A percentile compares a stretch with the other conserved stretches of the same genome.
Evolutionary conservation across 1,284 basidiomycete species (phyloP).

Genomic region (Inonotus obliquus): DNA sequence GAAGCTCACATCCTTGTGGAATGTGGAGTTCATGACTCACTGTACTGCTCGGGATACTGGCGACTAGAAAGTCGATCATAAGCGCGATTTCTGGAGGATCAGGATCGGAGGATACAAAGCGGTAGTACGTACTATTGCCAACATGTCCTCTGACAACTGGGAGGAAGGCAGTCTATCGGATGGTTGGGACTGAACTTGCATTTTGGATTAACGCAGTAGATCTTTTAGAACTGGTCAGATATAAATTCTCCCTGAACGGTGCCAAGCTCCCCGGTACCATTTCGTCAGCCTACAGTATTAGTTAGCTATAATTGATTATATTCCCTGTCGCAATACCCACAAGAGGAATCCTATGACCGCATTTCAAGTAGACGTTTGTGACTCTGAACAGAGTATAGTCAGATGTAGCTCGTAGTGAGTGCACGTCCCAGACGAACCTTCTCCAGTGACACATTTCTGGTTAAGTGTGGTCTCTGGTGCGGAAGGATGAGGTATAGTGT

Average conservation of each 20-base stretch:
- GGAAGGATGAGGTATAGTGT: background rate
- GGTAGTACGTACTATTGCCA: conserved; percentile 67
- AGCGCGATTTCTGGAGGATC: no score
- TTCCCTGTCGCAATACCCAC: conserved; percentile 34
- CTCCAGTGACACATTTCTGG: conserved; percentile 52
- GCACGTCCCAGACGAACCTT: conserved; percentile 38
- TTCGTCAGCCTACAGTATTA: conserved; percentile 45
- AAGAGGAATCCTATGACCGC: conserved; percentile 51
- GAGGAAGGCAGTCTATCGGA: conserved; percentile 51
- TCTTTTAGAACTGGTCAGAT: conserved; percentile 29
- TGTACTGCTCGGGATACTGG: conserved; percentile 59
- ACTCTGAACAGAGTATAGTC: conserved; percentile 35
- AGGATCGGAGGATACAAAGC: background rate
- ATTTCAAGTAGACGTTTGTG: conserved; percentile 49
- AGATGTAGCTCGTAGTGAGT: background rate
- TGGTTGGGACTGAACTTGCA: conserved; percentile 71
- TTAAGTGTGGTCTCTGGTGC: background rate
- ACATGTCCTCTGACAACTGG: conserved; percentile 56
- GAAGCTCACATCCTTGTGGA: background rate
- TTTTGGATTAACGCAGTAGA: conserved; percentile 52
- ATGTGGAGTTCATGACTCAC: conserved; percentile 31
- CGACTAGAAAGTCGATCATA: conserved; percentile 13
- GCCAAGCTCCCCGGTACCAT: conserved; percentile 36
- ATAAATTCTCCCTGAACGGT: background rate
- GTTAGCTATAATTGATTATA: conserved; percentile 20